Percentiles rank a stretch among this genome's conserved stretches.
These are phyloP conservation scores for Aspergillus thermomutatus DNA, from an alignment of 2,329 filamentous ascomycete species.

Conservation along the genomic window DNA sequence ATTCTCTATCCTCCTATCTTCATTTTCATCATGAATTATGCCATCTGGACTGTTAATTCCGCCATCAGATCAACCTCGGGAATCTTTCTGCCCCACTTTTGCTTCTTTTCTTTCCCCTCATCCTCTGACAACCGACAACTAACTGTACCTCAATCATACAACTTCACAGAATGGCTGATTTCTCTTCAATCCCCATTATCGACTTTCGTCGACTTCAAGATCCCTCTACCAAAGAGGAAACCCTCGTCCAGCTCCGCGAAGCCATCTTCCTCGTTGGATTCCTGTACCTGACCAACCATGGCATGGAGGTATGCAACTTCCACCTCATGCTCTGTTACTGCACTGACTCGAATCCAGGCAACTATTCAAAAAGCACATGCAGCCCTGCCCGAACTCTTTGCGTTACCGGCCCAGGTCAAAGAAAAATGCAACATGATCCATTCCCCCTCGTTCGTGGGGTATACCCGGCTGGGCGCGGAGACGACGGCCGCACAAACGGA, in stretches of 20 bases:
- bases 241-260: conserved; percentile 25
- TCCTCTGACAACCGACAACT: too few species aligned
- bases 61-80: background rate
- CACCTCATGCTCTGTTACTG: background rate
- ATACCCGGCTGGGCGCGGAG: conserved; percentile 34
- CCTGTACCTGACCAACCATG: conserved; percentile 34
- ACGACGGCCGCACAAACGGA: conserved; percentile 31
- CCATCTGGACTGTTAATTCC: background rate
- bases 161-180: conserved; percentile 17
- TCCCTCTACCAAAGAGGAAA: conserved; percentile 20
- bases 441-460: conserved; percentile 32
- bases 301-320: conserved; percentile 25
- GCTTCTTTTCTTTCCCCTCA: background rate
- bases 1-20: too few species aligned
- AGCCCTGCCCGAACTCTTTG: conserved; percentile 23
- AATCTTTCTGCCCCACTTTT: background rate
- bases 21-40: background rate
- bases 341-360: conserved; percentile 8
- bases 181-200: conserved; percentile 30
- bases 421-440: conserved; percentile 31
- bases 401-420: conserved; percentile 23
- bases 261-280: conserved; percentile 36
- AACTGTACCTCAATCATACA: background rate
- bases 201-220: conserved; percentile 26
- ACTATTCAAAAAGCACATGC: conserved; percentile 21